Evolutionary conservation across 495 filamentous ascomycete genomes (phyloP).

Genomic region (Wilcoxina mikolae): DNA sequence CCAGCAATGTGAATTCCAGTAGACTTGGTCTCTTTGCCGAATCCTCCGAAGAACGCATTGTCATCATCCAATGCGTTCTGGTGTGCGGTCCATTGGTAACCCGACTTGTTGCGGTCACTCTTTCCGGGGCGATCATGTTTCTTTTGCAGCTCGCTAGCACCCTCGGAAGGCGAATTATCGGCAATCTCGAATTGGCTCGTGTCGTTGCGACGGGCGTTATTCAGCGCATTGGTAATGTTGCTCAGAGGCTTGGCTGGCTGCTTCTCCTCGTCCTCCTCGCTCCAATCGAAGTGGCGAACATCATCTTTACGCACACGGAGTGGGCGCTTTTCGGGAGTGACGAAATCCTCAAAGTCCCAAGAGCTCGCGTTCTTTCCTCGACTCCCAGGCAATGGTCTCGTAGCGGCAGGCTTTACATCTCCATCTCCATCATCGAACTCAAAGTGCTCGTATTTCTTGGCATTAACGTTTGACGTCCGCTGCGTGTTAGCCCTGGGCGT

Average conservation of each 20-base stretch:
- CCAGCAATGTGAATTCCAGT: constrained; percentile 45
- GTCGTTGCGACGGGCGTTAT: constrained; percentile 6
- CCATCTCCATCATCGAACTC: constrained; percentile 57
- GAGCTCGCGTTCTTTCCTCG: constrained; percentile 27
- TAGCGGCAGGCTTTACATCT: constrained; percentile 28
- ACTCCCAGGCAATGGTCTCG: background rate
- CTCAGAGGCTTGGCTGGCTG: background rate
- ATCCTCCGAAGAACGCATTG: constrained; percentile 4
- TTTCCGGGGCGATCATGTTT: constrained; percentile 20
- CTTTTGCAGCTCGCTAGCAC: constrained; percentile 10
- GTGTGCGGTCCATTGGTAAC: too few relatives aligned
- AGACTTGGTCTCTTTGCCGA: constrained; percentile 13
- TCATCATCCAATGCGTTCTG: background rate
- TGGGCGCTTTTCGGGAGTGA: constrained; percentile 56
- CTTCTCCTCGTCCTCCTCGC: constrained; percentile 47
- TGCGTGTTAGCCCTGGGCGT: constrained; percentile 11
- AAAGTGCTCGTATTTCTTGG: constrained; percentile 75
- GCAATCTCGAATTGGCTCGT: constrained; percentile 24
- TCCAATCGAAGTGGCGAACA: constrained; percentile 57
- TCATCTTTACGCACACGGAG: constrained; percentile 39
- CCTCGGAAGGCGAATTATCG: constrained; percentile 20
- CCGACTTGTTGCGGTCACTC: constrained; percentile 21
- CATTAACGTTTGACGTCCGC: constrained; percentile 31
- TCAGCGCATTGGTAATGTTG: constrained; percentile 9
- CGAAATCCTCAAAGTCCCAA: constrained; percentile 79